Evolutionary conservation across 2,329 filamentous ascomycete genomes (phyloP), one percentile per base, ranked within the genome.

Genomic region (Chrysoporthe puriensis): DNA sequence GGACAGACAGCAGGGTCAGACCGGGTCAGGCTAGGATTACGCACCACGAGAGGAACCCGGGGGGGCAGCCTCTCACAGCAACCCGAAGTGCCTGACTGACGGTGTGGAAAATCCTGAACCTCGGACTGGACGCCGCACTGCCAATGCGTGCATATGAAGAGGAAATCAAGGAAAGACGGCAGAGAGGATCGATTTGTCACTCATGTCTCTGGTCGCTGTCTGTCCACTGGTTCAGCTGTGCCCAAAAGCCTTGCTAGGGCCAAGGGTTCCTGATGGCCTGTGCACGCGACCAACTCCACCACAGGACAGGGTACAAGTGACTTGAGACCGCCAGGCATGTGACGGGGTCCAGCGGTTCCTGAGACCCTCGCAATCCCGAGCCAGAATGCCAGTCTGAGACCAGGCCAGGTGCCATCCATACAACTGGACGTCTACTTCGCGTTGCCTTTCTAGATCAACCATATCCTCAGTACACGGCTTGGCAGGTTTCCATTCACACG

Each of bases 271-370:
- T 32, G 50, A n/a, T 63, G 67, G 67, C 67, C 60, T 66, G 67
- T 69, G 67, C 67, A 69, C 67, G 48, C 64, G 64, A 67, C 61
- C 59, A 54, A 34, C 14, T 18, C 8, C 26, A 40, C 52, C 34
- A n/a, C 34, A 3, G 16, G 14, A 46, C 42, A 64, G 52, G 48
- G 59, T 63, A 43, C 59, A 34, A 32, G 26, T 14, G 21, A 66
- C n/a, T 26, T 52, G 50, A 44, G 56, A 59, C 44, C 59, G 48
- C 42, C 60, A 50, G 50, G 57, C 66, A 68, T 68, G 66, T 68
- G 66, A 68, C 66, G 26, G 66, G 50, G 50, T 54, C 50, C 50
- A 32, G 0, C 26, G 32, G 11, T 54, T 1, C 50, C 26, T 16
- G 11, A 32, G 50, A 54, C 9, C 11, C 2, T 32, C 8, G 18